These are phyloP conservation scores for Zizania latifolia DNA, from an alignment of 176 grass and related monocot species.

Conservation along the genomic window DNA sequence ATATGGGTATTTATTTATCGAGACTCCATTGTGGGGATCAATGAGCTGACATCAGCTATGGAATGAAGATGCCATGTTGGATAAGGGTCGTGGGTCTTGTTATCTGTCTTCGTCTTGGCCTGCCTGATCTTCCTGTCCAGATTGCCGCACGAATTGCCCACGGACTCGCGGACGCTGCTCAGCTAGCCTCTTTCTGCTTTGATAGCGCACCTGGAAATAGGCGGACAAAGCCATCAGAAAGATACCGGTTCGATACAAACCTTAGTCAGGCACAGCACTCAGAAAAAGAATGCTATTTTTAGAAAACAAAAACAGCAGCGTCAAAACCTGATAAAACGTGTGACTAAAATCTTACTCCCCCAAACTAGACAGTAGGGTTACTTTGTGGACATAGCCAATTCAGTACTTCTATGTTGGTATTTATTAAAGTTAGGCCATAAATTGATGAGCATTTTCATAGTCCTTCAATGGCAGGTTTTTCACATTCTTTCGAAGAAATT, in stretches of 20 bases:
- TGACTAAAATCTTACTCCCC: background rate
- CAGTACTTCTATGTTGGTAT: background rate
- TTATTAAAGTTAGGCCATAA: background rate
- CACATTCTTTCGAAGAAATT: background rate
- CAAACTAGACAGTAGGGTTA: background rate
- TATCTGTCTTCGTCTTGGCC: slow-evolving; percentile 49
- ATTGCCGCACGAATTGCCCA: slow-evolving; percentile 79
- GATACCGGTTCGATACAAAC: background rate
- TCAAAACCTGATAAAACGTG: background rate
- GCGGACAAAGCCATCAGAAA: slow-evolving; percentile 39
- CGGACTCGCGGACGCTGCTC: slow-evolving; percentile 72
- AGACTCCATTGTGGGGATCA: slow-evolving; percentile 13
- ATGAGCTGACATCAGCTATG: slow-evolving; percentile 22
- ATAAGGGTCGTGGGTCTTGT: background rate
- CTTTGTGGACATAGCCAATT: background rate
- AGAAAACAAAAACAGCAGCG: background rate
- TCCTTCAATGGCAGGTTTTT: background rate
- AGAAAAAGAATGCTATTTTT: background rate
- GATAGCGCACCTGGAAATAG: slow-evolving; percentile 71
- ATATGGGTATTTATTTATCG: slow-evolving; percentile 19
- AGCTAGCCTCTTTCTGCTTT: slow-evolving; percentile 88
- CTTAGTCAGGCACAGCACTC: background rate
- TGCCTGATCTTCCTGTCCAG: slow-evolving; percentile 34
- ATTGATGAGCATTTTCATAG: background rate
- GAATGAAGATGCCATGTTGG: slow-evolving; percentile 8